A percentile compares a stretch with the other conserved stretches of the same genome.
phyloP scores from a whole-genome alignment of 2,329 filamentous ascomycete species.

The Sporothrix sp. region DNA sequence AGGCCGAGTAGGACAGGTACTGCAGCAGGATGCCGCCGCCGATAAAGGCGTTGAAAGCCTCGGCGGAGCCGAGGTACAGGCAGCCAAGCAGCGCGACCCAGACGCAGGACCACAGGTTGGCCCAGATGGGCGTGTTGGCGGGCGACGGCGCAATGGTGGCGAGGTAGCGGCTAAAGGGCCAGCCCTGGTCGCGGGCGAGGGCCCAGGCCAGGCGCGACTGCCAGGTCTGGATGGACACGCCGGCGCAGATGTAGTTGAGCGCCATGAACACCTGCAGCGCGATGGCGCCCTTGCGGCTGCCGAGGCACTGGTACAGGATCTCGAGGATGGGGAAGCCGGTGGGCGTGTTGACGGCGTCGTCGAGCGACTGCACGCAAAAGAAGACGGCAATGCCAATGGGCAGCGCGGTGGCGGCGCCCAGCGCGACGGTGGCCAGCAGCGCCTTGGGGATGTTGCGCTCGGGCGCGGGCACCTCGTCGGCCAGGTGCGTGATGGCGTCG shows the following conservation, averaged over 20 bases:
- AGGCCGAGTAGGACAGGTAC: conserved; percentile 48
- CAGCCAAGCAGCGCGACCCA: conserved; percentile 45
- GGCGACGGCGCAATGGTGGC: conserved; percentile 24
- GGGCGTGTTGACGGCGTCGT: conserved; percentile 41
- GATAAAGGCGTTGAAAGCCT: conserved; percentile 58
- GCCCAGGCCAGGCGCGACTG: conserved; percentile 21
- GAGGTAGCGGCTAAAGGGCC: conserved; percentile 19
- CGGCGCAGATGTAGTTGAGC: conserved; percentile 27
- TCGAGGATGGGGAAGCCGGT: conserved; percentile 47
- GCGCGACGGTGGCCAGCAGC: conserved; percentile 39
- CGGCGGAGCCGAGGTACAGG: conserved; percentile 56
- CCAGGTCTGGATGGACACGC: conserved; percentile 26
- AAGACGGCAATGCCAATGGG: conserved; percentile 43
- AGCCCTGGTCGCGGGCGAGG: conserved; percentile 10
- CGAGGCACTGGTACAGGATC: conserved; percentile 53
- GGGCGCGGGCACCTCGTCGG: conserved; percentile 51
- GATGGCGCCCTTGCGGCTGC: conserved; percentile 39
- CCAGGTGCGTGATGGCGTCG: conserved; percentile 54
- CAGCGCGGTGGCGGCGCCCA: conserved; percentile 43
- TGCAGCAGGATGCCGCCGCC: conserved; percentile 35
- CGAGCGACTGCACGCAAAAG: conserved; percentile 49
- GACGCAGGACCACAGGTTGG: conserved; percentile 39
- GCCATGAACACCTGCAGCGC: conserved; percentile 37
- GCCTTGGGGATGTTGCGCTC: conserved; percentile 44
- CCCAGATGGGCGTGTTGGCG: conserved; percentile 30